Conservation (phyloP, 495 filamentous ascomycete genomes). For the Ramalina intermedia region DNA sequence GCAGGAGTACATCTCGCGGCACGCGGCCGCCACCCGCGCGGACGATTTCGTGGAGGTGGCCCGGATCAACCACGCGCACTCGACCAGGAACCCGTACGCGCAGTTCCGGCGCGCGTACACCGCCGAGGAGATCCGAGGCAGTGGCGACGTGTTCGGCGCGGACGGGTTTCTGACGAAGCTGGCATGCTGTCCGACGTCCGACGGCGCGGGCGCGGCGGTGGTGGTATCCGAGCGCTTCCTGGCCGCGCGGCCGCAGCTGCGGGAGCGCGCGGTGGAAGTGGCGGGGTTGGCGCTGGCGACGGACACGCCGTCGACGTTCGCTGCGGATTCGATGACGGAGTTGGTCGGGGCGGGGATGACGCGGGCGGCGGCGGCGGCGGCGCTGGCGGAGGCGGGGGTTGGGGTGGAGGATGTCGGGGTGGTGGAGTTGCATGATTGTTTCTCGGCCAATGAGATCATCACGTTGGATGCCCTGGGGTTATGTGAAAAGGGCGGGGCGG, state of each 20-base stretch:
- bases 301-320: conserved; percentile 62
- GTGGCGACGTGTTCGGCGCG: conserved; percentile 55
- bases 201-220: conserved; percentile 81
- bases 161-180: conserved; percentile 57
- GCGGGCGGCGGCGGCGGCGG: conserved; percentile 43
- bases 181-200: conserved; percentile 80
- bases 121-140: conserved; percentile 64
- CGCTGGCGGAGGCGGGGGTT: conserved; percentile 64
- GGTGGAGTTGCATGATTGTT: conserved; percentile 93
- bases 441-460: conserved; percentile 89
- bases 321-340: conserved; percentile 55
- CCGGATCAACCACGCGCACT: conserved; percentile 88
- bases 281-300: conserved; percentile 81
- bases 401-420: conserved; percentile 58
- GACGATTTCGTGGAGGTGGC: conserved; percentile 85
- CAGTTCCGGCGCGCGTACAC: conserved; percentile 91
- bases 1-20: conserved; percentile 91
- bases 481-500: conserved; percentile 64
- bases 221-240: conserved; percentile 83
- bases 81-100: conserved; percentile 83
- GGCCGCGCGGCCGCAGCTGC: conserved; percentile 67
- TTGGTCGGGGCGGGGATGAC: conserved; percentile 73
- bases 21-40: conserved; percentile 62
- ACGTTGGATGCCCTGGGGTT: conserved; percentile 78
- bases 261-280: conserved; percentile 66